Evolutionary conservation across 2,329 filamentous ascomycete genomes (phyloP).

Genomic region (Paecilomyces variotii): DNA sequence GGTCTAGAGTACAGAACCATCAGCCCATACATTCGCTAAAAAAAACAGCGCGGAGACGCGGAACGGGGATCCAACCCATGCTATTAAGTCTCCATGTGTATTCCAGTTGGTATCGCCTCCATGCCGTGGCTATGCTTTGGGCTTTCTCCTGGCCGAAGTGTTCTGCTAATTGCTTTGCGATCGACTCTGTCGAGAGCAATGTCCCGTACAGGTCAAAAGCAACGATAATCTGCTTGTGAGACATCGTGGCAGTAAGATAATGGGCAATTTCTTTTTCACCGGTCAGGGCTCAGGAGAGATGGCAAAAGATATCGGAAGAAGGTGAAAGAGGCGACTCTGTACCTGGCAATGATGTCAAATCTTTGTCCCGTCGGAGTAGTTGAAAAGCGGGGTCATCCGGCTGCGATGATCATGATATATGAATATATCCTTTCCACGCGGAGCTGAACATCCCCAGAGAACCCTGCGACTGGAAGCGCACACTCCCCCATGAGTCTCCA

Average conservation of each 20-base stretch:
- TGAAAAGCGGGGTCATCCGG: not conserved
- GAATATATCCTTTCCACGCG: not conserved
- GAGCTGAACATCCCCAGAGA: not conserved
- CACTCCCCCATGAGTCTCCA: slow-evolving; percentile 15
- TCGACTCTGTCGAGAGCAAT: slow-evolving; percentile 62
- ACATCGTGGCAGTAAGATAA: slow-evolving; percentile 8
- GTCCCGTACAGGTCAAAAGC: slow-evolving; percentile 73
- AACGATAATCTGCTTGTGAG: slow-evolving; percentile 39
- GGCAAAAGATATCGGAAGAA: too few species aligned
- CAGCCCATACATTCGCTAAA: not conserved
- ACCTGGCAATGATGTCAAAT: slow-evolving; percentile 4
- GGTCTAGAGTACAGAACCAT: slow-evolving; percentile 33
- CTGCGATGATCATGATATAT: not conserved
- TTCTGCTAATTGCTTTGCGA: slow-evolving; percentile 50
- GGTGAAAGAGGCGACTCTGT: not conserved
- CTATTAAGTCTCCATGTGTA: slow-evolving; percentile 70
- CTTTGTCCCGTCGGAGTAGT: not conserved
- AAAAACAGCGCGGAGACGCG: slow-evolving; percentile 1
- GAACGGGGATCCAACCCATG: slow-evolving; percentile 49
- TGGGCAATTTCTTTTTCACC: not conserved
- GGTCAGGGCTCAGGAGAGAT: too few species aligned
- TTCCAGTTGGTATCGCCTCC: slow-evolving; percentile 64
- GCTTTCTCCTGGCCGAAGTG: slow-evolving; percentile 53
- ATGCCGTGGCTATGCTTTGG: slow-evolving; percentile 49
- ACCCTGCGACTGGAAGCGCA: not conserved